phyloP scores from a whole-genome alignment of 768 basidiomycete species.

The Strobilomyces echinocephalus region DNA sequence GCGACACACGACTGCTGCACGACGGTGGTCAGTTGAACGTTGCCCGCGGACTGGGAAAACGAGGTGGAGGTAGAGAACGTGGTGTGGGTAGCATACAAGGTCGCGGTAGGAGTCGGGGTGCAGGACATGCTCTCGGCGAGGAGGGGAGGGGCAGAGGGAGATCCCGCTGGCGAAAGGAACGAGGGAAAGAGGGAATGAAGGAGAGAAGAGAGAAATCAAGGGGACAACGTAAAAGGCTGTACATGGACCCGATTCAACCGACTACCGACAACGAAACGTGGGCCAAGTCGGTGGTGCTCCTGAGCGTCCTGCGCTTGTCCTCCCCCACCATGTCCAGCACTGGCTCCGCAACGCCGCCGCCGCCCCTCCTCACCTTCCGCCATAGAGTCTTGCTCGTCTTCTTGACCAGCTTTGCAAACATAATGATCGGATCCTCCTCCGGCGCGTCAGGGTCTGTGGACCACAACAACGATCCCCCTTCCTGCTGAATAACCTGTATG shows the following conservation, averaged over 20 bases:
- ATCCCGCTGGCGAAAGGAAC: background rate
- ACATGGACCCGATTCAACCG: background rate
- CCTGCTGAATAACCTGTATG: conserved; percentile 17
- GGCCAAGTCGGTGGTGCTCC: conserved; percentile 22
- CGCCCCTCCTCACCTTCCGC: conserved; percentile 44
- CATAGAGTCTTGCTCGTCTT: conserved; percentile 37
- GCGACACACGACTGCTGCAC: conserved; percentile 30
- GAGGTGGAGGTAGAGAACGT: conserved; percentile 34
- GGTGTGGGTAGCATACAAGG: conserved; percentile 36
- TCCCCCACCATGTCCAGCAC: conserved; percentile 17
- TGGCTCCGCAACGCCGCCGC: conserved; percentile 8
- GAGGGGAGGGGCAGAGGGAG: background rate
- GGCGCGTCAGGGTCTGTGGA: conserved; percentile 19
- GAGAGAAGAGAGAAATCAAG: background rate
- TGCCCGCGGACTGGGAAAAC: conserved; percentile 32
- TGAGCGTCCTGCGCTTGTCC: conserved; percentile 21
- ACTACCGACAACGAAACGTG: conserved; percentile 65
- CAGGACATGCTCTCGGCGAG: conserved; percentile 31
- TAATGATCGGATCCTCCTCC: conserved; percentile 44
- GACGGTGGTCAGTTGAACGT: conserved; percentile 32
- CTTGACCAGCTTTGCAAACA: conserved; percentile 49
- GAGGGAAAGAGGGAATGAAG: background rate
- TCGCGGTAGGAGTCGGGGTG: conserved; percentile 39
- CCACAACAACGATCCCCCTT: conserved; percentile 18
- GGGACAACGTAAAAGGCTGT: background rate